Evolutionary conservation across 2,329 filamentous ascomycete genomes (phyloP).

Genomic region (Rhexocercosporidium sp.): DNA sequence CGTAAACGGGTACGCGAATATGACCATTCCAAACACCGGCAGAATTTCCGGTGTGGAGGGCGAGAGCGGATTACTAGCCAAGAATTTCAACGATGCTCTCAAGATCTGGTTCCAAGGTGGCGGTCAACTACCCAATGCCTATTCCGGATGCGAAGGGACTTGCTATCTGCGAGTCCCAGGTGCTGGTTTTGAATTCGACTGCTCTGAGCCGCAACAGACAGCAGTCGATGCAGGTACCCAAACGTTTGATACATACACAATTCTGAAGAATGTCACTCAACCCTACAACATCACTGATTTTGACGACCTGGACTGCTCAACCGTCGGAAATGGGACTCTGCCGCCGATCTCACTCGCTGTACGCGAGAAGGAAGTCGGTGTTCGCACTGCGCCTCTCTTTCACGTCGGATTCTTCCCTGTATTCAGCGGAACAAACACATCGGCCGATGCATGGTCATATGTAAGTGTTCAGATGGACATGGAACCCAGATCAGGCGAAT

Average conservation of each 20-base stretch:
- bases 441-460: conserved; percentile 12
- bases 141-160: conserved; percentile 5
- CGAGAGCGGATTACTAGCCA: background rate
- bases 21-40: conserved; percentile 8
- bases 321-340: background rate
- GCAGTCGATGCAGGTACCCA: background rate
- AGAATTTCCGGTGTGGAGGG: conserved; percentile 1
- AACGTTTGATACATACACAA: conserved; percentile 8
- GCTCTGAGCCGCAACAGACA: conserved; percentile 1
- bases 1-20: conserved; percentile 1
- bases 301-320: conserved; percentile 8
- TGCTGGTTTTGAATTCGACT: conserved; percentile 1
- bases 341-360: background rate
- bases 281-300: conserved; percentile 4
- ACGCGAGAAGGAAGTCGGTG: background rate
- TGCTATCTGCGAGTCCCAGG: conserved; percentile 6
- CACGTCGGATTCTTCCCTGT: conserved; percentile 8
- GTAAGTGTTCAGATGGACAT: background rate
- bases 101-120: conserved; percentile 13
- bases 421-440: conserved; percentile 12
- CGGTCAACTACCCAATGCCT: conserved; percentile 1
- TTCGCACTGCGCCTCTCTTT: conserved; percentile 2
- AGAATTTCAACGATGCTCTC: conserved; percentile 11
- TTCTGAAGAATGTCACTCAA: background rate
- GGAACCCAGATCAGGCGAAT: background rate